Conservation (phyloP, 2,329 filamentous ascomycete genomes). For the Alternaria viburni region DNA sequence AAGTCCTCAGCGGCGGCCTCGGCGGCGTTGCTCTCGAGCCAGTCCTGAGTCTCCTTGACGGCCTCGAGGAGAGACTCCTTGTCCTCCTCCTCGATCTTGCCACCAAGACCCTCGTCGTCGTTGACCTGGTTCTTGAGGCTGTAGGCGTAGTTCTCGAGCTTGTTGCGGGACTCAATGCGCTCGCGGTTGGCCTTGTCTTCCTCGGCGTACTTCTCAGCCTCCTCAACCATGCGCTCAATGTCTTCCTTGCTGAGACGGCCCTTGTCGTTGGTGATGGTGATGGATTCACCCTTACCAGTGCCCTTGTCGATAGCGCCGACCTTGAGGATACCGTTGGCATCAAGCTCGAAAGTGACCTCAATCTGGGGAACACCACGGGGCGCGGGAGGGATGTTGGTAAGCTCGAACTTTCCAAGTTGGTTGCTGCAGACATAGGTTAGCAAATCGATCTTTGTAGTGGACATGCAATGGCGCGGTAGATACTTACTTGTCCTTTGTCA, state of each 20-base stretch:
- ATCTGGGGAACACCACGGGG: slow-evolving; percentile 98
- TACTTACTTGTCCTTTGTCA: slow-evolving; percentile 76
- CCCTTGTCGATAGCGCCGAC: slow-evolving; percentile 97
- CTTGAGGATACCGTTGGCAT: slow-evolving; percentile 98
- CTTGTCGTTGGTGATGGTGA: slow-evolving; percentile 99
- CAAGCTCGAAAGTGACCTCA: slow-evolving; percentile 96
- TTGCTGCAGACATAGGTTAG: slow-evolving; percentile 58
- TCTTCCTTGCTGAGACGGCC: slow-evolving; percentile 94
- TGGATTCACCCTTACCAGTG: slow-evolving; percentile 94
- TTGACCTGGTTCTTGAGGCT: slow-evolving; percentile 99
- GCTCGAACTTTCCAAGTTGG: slow-evolving; percentile 95
- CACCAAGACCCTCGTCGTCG: slow-evolving; percentile 93
- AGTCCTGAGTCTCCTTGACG: slow-evolving; percentile 95
- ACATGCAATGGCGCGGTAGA: neutral
- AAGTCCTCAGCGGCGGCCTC: slow-evolving; percentile 91
- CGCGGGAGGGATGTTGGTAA: slow-evolving; percentile 92
- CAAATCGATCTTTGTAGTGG: neutral
- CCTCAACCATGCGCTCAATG: slow-evolving; percentile 98
- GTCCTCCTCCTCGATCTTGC: slow-evolving; percentile 98
- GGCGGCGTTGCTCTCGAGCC: slow-evolving; percentile 93
- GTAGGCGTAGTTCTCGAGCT: slow-evolving; percentile 99
- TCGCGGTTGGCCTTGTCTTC: slow-evolving; percentile 98
- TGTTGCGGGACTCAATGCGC: slow-evolving; percentile 95
- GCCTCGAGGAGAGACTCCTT: slow-evolving; percentile 96
- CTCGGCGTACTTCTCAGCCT: slow-evolving; percentile 98